A percentile compares a stretch with the other conserved stretches of the same genome.
Conservation (phyloP, 1,284 basidiomycete genomes). For the Moesziomyces globuligerus region DNA sequence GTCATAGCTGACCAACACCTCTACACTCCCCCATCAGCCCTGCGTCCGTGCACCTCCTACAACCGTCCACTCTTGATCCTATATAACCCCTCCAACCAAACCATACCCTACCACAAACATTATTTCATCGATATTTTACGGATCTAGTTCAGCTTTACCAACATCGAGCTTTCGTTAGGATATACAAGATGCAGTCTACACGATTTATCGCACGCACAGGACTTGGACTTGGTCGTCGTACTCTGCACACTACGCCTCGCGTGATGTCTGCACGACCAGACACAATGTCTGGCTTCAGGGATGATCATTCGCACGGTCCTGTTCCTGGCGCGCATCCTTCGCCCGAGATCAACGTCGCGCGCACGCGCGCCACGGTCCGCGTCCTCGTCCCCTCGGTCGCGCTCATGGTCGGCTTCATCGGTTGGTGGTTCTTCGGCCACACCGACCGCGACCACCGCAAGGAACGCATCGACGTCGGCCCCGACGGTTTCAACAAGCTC, state of each 20-base stretch:
- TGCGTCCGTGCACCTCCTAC: background rate
- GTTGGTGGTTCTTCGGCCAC: slow-evolving; percentile 54
- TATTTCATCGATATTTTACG: too few relatives aligned
- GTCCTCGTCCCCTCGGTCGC: slow-evolving; percentile 43
- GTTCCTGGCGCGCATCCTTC: slow-evolving; percentile 36
- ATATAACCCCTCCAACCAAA: background rate
- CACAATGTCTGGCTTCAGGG: slow-evolving; percentile 28
- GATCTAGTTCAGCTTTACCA: too few relatives aligned
- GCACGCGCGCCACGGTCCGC: slow-evolving; percentile 35
- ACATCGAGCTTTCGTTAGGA: background rate
- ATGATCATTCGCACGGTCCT: slow-evolving; percentile 33
- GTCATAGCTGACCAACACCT: background rate
- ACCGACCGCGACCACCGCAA: slow-evolving; percentile 36
- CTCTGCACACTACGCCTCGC: slow-evolving; percentile 19
- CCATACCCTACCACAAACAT: too few relatives aligned
- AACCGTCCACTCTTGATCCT: background rate
- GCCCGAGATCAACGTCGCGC: slow-evolving; percentile 38
- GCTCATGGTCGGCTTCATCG: slow-evolving; percentile 42
- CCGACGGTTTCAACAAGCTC: slow-evolving; percentile 41
- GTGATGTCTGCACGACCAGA: slow-evolving; percentile 36
- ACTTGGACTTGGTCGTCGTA: slow-evolving; percentile 1
- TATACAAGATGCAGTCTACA: slow-evolving; percentile 24
- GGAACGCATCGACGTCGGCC: slow-evolving; percentile 30
- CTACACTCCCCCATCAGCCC: too few relatives aligned
- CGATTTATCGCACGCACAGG: slow-evolving; percentile 16